Evolutionary conservation across 805 yeast species (phyloP).

Genomic region (Candida pseudoglaebosa): DNA sequence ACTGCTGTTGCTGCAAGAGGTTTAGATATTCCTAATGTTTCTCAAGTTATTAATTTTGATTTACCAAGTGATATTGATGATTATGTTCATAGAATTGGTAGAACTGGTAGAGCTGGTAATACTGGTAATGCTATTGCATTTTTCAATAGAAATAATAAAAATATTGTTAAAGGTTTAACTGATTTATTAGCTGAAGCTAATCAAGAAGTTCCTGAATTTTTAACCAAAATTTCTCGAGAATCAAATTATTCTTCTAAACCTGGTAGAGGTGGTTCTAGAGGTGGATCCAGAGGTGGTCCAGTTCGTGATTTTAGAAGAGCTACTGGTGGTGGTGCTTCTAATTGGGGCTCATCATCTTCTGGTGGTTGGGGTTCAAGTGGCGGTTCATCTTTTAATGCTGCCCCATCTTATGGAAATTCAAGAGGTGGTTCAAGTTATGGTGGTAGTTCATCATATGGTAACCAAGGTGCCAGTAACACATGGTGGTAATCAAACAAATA

Average conservation of each 20-base stretch:
- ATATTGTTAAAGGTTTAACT: conserved; percentile 80
- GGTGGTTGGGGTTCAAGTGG: conserved; percentile 21
- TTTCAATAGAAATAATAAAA: conserved; percentile 92
- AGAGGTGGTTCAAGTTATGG: conserved; percentile 17
- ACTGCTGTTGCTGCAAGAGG: conserved; percentile 99
- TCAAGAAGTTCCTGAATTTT: conserved; percentile 94
- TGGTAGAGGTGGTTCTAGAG: conserved; percentile 33
- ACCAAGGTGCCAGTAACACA: conserved; percentile 32
- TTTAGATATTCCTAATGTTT: conserved; percentile 98
- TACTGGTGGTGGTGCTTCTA: conserved; percentile 30
- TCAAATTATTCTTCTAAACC: conserved; percentile 46
- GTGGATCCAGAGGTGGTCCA: conserved; percentile 51
- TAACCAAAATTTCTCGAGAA: conserved; percentile 78
- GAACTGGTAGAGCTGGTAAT: conserved; percentile 99
- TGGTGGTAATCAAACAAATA: conserved; percentile 48
- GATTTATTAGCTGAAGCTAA: conserved; percentile 91
- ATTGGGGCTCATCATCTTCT: conserved; percentile 31
- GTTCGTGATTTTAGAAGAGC: conserved; percentile 52
- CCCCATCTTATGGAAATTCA: conserved; percentile 14
- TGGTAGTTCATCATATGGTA: conserved; percentile 25
- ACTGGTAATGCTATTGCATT: conserved; percentile 98
- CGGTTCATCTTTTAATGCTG: conserved; percentile 10
- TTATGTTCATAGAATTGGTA: conserved; percentile 98
- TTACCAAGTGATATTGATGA: conserved; percentile 96
- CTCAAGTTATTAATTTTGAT: conserved; percentile 96